Base-by-base conservation (phyloP, 192 early-diverging fungal species). In the Entomortierella parvispora region DNA sequence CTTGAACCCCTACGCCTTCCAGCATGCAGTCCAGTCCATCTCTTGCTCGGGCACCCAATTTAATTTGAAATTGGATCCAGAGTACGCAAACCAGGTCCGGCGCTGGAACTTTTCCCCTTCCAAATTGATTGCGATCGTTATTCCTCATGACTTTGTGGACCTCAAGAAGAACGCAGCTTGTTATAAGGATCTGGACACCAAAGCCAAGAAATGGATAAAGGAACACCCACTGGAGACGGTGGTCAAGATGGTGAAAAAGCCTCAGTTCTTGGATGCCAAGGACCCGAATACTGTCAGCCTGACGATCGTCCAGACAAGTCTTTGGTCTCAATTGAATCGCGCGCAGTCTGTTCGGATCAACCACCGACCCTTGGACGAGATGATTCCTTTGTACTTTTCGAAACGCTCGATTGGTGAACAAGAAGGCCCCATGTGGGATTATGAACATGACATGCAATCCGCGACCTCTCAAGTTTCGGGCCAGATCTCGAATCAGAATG, bases 291-390 rank as follows among this genome's bases (percentile, higher is more conserved):
- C 31, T 7, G 22, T 72, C 25, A 51, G 25, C 10, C 26, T 72
- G 32, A 40, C 54, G n/a, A 48, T 72, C 12, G 62, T 53, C 55
- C 37, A 50, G 18, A 72, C 69, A 25, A 55, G 65, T 25, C 20
- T 72, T 29, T 72, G 69, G 69, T 72, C 69, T n/a, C 54, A 65
- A 51, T 58, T 72, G 69, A 72, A 72, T 48, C 69, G 69, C 11
- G 62, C 17, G 1, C 69, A 72, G 45, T 55, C 54, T 33, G 69
- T 72, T 10, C 15, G 53, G 4, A 72, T 72, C 18, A 40, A 57
- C 32, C 69, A 72, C 42, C 15, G 43, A 26, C 62, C 55, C 1
- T 40, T 71, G 32, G 54, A 72, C 17, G 9, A 64, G 44, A 58
- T 64, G 37, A 47, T 64, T 44, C 20, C 61, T 28, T 14, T 44